phyloP scores from a whole-genome alignment of 2,329 filamentous ascomycete genomes.

The Pseudogymnoascus sp. region DNA sequence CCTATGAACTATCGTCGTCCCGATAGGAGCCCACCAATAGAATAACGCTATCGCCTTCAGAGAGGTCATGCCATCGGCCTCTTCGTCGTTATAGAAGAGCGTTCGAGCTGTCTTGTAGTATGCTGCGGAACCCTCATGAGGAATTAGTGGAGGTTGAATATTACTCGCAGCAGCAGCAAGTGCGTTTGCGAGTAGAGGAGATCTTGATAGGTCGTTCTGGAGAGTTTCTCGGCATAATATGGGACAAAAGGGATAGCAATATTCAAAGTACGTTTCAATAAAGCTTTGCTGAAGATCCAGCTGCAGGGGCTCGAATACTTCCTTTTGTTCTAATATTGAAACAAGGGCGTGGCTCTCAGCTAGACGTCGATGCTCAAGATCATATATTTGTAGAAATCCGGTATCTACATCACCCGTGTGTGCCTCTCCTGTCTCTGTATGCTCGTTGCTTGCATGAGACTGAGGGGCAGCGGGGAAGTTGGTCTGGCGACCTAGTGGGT shows the following conservation, averaged over 20 bases:
- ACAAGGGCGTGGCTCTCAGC: constrained; percentile 25
- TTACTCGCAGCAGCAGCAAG: constrained; percentile 35
- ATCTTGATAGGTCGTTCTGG: constrained; percentile 27
- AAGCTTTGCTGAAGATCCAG: constrained; percentile 33
- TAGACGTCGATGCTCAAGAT: constrained; percentile 21
- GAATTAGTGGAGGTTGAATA: constrained; percentile 35
- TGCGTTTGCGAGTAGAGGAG: constrained; percentile 31
- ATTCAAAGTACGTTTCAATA: constrained; percentile 36
- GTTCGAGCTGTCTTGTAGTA: constrained; percentile 35
- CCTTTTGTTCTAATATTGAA: constrained; percentile 20
- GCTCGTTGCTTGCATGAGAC: not conserved
- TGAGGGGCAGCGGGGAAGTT: not conserved
- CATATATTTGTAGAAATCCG: not conserved
- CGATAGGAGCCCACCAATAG: constrained; percentile 38
- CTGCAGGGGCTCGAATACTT: constrained; percentile 16
- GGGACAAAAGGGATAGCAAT: constrained; percentile 37
- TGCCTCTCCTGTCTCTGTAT: not conserved
- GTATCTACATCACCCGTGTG: constrained; percentile 3
- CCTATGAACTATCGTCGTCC: constrained; percentile 32
- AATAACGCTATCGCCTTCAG: constrained; percentile 34
- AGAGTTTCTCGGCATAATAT: constrained; percentile 31
- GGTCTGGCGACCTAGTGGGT: not conserved
- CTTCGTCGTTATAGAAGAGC: constrained; percentile 36
- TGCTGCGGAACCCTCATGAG: constrained; percentile 31
- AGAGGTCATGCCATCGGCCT: constrained; percentile 31